A percentile compares a stretch with the other conserved stretches of the same genome.
Conservation (phyloP, 495 filamentous ascomycete species). For the Penicillium lagena region DNA sequence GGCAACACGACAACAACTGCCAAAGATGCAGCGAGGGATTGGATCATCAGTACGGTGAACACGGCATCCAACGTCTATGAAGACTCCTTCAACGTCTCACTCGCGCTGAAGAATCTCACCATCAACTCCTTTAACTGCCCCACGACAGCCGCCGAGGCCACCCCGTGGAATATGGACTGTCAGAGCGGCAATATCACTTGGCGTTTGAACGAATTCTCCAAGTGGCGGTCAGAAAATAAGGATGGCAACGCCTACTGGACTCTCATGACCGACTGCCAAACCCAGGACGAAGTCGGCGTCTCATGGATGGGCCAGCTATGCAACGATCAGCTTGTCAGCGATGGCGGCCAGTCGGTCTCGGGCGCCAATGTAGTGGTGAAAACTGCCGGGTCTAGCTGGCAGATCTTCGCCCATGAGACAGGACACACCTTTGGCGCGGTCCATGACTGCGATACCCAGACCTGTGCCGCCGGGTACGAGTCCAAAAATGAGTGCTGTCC, state of each 20-base stretch:
- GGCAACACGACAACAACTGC: slow-evolving; percentile 19
- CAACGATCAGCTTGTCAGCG: slow-evolving; percentile 46
- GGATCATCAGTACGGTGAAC: slow-evolving; percentile 81
- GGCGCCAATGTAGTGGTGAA: slow-evolving; percentile 87
- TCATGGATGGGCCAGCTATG: slow-evolving; percentile 93
- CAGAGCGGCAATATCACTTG: slow-evolving; percentile 57
- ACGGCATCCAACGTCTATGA: slow-evolving; percentile 83
- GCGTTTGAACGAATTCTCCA: slow-evolving; percentile 81
- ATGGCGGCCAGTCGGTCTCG: slow-evolving; percentile 58
- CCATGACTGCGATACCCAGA: slow-evolving; percentile 71
- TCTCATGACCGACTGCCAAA: slow-evolving; percentile 77
- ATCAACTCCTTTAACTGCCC: slow-evolving; percentile 67
- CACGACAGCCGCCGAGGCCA: slow-evolving; percentile 49
- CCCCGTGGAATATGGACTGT: slow-evolving; percentile 81
- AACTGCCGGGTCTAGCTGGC: slow-evolving; percentile 76
- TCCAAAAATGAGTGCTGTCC: slow-evolving; percentile 77
- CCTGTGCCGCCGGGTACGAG: slow-evolving; percentile 39
- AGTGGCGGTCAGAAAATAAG: slow-evolving; percentile 68
- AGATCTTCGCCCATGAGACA: slow-evolving; percentile 92
- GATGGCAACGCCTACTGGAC: slow-evolving; percentile 94
- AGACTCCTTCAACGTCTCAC: slow-evolving; percentile 84
- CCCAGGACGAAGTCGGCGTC: slow-evolving; percentile 80
- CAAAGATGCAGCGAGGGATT: slow-evolving; percentile 51
- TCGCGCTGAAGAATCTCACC: slow-evolving; percentile 81
- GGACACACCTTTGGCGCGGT: slow-evolving; percentile 96